Percentiles rank a stretch among this genome's conserved stretches.
Evolutionary conservation across 176 grass and related monocot species (phyloP).

Genomic region (maize (Zea mays)): Zm-B73-REFERENCE-NAM-5.0 NC_050103.1:128591001-128591500

Average conservation of each 20-base stretch:
- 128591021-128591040: neutral
- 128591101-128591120: neutral
- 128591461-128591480: slow-evolving; percentile 82
- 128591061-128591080: neutral
- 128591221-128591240: slow-evolving; percentile 95
- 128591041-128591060: slow-evolving; percentile 13
- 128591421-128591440: slow-evolving; percentile 86
- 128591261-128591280: slow-evolving; percentile 67
- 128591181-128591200: slow-evolving; percentile 1
- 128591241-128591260: slow-evolving; percentile 69
- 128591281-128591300: slow-evolving; percentile 83
- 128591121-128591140: slow-evolving; percentile 19
- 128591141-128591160: slow-evolving; percentile 47
- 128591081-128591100: neutral
- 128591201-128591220: slow-evolving; percentile 65
- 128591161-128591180: slow-evolving; percentile 50
- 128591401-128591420: slow-evolving; percentile 96
- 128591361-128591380: slow-evolving; percentile 88
- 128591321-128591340: slow-evolving; percentile 82
- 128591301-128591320: slow-evolving; percentile 78
- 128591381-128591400: slow-evolving; percentile 75
- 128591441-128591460: slow-evolving; percentile 90
- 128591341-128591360: slow-evolving; percentile 73
- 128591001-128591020: slow-evolving; percentile 3
- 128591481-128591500: slow-evolving; percentile 90